Evolutionary conservation across 305 asterid genomes (phyloP).

Genomic region (Nicotiana rustica): DNA sequence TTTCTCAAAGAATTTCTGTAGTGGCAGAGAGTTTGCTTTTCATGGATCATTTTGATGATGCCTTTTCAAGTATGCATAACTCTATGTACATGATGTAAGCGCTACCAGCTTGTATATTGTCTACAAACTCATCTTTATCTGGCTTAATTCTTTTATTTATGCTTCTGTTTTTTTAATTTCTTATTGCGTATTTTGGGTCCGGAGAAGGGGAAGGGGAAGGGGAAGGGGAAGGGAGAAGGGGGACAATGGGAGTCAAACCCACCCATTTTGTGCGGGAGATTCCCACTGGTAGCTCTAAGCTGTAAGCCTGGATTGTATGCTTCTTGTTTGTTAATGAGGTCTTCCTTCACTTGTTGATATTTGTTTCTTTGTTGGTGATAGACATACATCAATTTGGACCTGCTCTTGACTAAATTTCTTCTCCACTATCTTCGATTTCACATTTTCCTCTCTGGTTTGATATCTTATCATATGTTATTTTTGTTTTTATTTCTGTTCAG

Average conservation of each 20-base stretch:
- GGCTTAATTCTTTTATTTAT: neutral
- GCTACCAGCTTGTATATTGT: constrained; percentile 31
- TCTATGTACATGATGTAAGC: constrained; percentile 86
- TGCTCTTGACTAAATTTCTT: neutral
- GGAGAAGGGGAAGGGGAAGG: too few relatives aligned
- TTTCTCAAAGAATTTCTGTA: constrained; percentile 79
- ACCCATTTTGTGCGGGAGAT: neutral
- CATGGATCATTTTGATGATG: constrained; percentile 86
- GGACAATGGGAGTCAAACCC: neutral
- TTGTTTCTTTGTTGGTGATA: constrained; percentile 4
- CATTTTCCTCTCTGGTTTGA: constrained; percentile 26
- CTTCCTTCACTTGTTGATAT: neutral
- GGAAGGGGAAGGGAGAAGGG: neutral
- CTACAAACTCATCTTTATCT: neutral
- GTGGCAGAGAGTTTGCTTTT: constrained; percentile 85
- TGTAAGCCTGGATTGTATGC: neutral
- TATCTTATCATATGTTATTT: neutral
- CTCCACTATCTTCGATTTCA: neutral
- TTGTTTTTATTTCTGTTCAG: neutral
- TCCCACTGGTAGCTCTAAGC: constrained; percentile 11
- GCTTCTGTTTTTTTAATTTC: neutral
- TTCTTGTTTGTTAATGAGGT: constrained; percentile 21
- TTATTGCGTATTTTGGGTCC: neutral
- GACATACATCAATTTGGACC: neutral
- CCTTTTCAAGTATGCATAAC: constrained; percentile 74